phyloP scores from a whole-genome alignment of 257 asterid genomes.

The Gentiana macrophylla region DNA sequence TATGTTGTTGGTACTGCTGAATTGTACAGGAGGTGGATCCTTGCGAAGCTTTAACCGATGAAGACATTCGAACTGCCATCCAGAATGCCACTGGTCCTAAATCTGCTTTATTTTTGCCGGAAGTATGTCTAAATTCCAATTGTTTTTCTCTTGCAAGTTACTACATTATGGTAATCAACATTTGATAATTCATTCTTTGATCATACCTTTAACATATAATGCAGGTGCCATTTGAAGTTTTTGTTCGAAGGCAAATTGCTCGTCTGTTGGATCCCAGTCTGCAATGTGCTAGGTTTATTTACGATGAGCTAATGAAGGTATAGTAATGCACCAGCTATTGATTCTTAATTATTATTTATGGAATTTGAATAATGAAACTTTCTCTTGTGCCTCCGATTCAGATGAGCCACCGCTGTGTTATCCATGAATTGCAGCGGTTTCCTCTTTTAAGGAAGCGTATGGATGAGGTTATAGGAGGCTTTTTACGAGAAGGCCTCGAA shows the following conservation, averaged over 20 bases:
- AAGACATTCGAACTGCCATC: slow-evolving; percentile 84
- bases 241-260: slow-evolving; percentile 76
- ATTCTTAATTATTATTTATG: neutral
- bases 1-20: slow-evolving; percentile 12
- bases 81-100: slow-evolving; percentile 90
- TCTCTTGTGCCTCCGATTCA: slow-evolving; percentile 14
- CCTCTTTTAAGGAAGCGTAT: slow-evolving; percentile 64
- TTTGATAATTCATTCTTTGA: too few species aligned
- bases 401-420: slow-evolving; percentile 90
- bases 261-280: slow-evolving; percentile 93
- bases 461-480: slow-evolving; percentile 65
- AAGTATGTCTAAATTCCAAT: slow-evolving; percentile 36
- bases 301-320: slow-evolving; percentile 92
- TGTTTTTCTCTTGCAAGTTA: too few species aligned
- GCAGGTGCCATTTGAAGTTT: slow-evolving; percentile 95
- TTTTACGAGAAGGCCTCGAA: slow-evolving; percentile 73
- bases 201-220: slow-evolving; percentile 10
- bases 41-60: slow-evolving; percentile 87
- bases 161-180: too few species aligned
- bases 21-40: slow-evolving; percentile 83
- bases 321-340: neutral
- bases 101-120: slow-evolving; percentile 84
- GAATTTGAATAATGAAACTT: slow-evolving; percentile 1
- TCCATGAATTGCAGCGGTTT: slow-evolving; percentile 74
- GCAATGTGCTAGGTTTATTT: slow-evolving; percentile 89